These are phyloP conservation scores for Fusarium papillatum DNA, from an alignment of 2,329 filamentous ascomycete species.

Conservation along the genomic window DNA sequence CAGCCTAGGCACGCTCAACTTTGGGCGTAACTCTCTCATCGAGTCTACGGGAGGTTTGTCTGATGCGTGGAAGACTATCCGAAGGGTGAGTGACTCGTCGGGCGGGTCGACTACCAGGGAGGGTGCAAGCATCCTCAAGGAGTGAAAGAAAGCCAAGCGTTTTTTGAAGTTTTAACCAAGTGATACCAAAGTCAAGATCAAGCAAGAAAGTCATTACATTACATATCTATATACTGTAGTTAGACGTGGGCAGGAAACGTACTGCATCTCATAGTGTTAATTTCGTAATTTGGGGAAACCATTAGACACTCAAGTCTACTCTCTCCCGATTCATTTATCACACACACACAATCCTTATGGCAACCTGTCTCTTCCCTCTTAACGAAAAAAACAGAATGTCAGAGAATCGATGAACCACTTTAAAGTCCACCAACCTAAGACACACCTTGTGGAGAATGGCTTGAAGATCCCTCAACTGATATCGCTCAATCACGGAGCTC, in stretches of 20 bases:
- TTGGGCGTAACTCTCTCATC: conserved; percentile 42
- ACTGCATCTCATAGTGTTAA: conserved; percentile 41
- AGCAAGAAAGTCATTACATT: not conserved
- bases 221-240: not conserved
- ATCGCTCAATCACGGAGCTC: conserved; percentile 28
- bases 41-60: conserved; percentile 34
- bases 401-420: conserved; percentile 34
- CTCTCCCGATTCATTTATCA: not conserved
- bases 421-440: conserved; percentile 25
- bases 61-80: conserved; percentile 41
- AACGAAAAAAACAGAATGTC: conserved; percentile 6
- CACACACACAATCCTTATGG: not conserved
- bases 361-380: not conserved
- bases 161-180: conserved; percentile 15
- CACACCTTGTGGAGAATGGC: conserved; percentile 32
- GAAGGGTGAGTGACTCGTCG: conserved; percentile 42
- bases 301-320: not conserved
- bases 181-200: conserved; percentile 31
- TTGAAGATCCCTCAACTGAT: conserved; percentile 28
- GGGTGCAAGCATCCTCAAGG: conserved; percentile 18
- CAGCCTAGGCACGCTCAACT: conserved; percentile 42
- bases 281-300: conserved; percentile 9
- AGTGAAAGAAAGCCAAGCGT: conserved; percentile 2
- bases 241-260: conserved; percentile 39
- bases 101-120: conserved; percentile 29